These are phyloP conservation scores for Blastocystis sp. DNA, from an alignment of 352 stramenopile genomes.

Conservation along the genomic window DNA sequence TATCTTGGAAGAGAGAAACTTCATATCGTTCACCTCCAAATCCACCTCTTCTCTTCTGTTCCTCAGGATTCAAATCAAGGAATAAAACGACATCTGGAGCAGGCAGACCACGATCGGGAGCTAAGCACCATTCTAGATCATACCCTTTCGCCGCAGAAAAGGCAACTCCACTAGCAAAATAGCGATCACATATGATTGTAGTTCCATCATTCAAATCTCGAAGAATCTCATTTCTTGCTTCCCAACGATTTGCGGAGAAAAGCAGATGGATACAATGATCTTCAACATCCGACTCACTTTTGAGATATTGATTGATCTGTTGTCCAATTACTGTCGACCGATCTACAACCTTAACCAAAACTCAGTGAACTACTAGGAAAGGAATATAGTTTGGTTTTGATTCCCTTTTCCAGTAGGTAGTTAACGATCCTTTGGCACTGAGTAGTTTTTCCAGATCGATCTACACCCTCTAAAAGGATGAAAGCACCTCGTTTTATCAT, in stretches of 20 bases:
- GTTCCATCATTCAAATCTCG: conserved; percentile 77
- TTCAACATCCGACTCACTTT: conserved; percentile 83
- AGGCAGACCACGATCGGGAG: conserved; percentile 90
- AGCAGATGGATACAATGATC: conserved; percentile 95
- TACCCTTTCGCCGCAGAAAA: conserved; percentile 95
- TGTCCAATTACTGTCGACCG: conserved; percentile 85
- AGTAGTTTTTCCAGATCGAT: conserved; percentile 98
- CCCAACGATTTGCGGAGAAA: conserved; percentile 98
- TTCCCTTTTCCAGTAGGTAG: conserved; percentile 70
- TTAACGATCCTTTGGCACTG: conserved; percentile 88
- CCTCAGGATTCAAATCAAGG: conserved; percentile 87
- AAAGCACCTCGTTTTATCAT: conserved; percentile 85
- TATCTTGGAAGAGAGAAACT: conserved; percentile 80
- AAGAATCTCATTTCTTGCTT: conserved; percentile 77
- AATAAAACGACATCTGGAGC: conserved; percentile 94
- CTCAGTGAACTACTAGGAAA: conserved; percentile 71
- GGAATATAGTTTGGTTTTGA: conserved; percentile 72
- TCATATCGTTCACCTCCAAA: conserved; percentile 89
- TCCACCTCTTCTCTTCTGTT: conserved; percentile 83
- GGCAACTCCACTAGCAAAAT: conserved; percentile 93
- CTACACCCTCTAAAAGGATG: conserved; percentile 96
- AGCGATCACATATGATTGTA: conserved; percentile 93
- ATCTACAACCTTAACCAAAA: conserved; percentile 70
- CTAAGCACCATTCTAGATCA: conserved; percentile 92
- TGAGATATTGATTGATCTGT: conserved; percentile 94